These are phyloP conservation scores for Erythrobasidium hasegawianum DNA, from an alignment of 1,284 basidiomycete species.

Conservation along the genomic window DNA sequence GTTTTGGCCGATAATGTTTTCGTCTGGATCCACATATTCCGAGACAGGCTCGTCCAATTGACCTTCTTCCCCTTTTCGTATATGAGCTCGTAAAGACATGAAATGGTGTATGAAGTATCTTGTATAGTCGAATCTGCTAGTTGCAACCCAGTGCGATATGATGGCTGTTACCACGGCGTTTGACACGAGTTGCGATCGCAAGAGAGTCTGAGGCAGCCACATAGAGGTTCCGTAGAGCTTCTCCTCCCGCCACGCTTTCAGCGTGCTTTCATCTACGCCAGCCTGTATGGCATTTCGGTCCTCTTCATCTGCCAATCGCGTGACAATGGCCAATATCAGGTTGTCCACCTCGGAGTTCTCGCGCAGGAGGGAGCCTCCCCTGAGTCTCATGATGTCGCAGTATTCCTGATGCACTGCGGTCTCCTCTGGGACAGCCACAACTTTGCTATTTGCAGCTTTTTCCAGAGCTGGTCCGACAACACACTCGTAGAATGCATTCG, in stretches of 20 bases:
- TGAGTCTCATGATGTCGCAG: constrained; percentile 1
- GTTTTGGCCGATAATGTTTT: background rate
- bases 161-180: constrained; percentile 1
- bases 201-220: constrained; percentile 9
- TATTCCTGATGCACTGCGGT: background rate
- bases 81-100: constrained; percentile 1
- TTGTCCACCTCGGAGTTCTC: background rate
- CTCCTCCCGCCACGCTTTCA: background rate
- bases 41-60: background rate
- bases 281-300: background rate
- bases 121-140: background rate
- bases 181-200: constrained; percentile 6
- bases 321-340: background rate
- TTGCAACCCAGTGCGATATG: constrained; percentile 15
- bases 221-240: background rate
- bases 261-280: background rate
- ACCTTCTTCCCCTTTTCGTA: background rate
- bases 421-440: background rate
- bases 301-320: background rate
- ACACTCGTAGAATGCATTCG: background rate
- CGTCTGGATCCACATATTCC: background rate
- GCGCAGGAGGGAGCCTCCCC: constrained; percentile 2
- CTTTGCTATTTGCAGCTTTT: background rate
- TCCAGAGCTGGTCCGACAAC: background rate
- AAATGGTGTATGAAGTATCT: constrained; percentile 24